Evolutionary conservation across 2,329 filamentous ascomycete species (phyloP), one percentile per base, ranked within the genome.

Genomic region (Fonsecaea nubica): DNA sequence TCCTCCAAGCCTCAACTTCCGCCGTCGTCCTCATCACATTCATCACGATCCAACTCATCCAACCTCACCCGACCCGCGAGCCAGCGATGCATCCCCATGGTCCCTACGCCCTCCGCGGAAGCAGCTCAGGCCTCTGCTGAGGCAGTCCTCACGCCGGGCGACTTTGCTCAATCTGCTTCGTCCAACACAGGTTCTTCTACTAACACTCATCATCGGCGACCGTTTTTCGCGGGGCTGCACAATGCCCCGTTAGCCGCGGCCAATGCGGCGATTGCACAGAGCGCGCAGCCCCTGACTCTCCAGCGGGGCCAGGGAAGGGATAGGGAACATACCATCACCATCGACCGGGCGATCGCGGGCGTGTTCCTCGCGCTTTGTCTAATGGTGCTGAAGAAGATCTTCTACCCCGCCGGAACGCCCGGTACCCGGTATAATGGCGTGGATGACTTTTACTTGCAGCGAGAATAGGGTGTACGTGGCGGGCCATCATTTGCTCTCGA

Each of bases 301-400:
- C 63, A 52, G 25, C 54, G 25, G 2, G 30, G 57, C 3, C 58
- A 65, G n/a, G 56, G 50, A 35, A 42, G 62, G 12, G 58, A 40
- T 2, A 53, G 64, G 5, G 48, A 68, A 15, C 63, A 60, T 21
- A 65, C 63, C 13, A 61, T 88, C 12, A 96, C 92, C 90, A 83
- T 97, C 18, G 93, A 97, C 77, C 87, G 91, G 69, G 86, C 89
- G 42, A 97, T 97, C 71, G 87, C 89, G 25, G 89, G 87, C 6
- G 79, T 97, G 18, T 81, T 92, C 0, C 83, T 92, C 13, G 82
- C 91, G 32, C 80, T 97, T 21, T 80, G 89, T 3, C 86, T 91
- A 25, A 86, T 96, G 82, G 80, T 97, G 3, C 69, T 86, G 30
- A 82, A 81, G 63, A 83, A 83, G 64, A 77, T 85, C 21, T 72